Evolutionary conservation across 108 stramenopile genomes (phyloP), one percentile per base, ranked within the genome.

Genomic region (Seminavis robusta): DNA sequence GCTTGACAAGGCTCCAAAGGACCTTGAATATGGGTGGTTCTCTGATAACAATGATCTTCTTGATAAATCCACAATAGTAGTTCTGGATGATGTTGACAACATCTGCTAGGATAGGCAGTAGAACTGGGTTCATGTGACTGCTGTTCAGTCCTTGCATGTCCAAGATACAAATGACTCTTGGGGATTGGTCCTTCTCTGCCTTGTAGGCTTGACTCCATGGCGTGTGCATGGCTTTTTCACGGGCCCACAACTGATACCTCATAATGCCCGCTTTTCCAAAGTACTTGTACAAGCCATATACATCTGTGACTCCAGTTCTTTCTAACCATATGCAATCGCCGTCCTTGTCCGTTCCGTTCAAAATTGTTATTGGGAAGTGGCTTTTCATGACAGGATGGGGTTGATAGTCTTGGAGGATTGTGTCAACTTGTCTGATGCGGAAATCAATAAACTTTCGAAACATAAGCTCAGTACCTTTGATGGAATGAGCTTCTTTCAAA

Each of bases 231-330:
- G 41, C 34, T 9, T 27, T 20, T 45, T 63, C 62, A 8, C 62
- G 62, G 4, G 40, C 28, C 48, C 49, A 63, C 17, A 63, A 53
- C 15, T 31, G 52, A 32, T 63, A 39, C 21, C 38, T 21, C 21
- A 63, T 33, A 51, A 63, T 53, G 28, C 54, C 51, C 8, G 40
- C 62, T 49, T n/a, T 23, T 9, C 62, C 62, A 44, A 30, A 63
- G 17, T 50, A 32, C 11, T 32, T 37, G 13, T 53, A 20, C 40
- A 63, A 28, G 5, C 41, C 52, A 9, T 7, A 9, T 17, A 17
- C 19, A 32, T 63, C 62, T 4, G 62, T 40, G 3, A 40, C 52
- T 13, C 62, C 62, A 2, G 44, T 53, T 7, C 62, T 51, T 13
- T 25, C 33, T 28, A 53, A 2, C 9, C 26, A 53, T 16, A 63